Conservation (phyloP, 441 rosid species). For the Iberis amara region DNA sequence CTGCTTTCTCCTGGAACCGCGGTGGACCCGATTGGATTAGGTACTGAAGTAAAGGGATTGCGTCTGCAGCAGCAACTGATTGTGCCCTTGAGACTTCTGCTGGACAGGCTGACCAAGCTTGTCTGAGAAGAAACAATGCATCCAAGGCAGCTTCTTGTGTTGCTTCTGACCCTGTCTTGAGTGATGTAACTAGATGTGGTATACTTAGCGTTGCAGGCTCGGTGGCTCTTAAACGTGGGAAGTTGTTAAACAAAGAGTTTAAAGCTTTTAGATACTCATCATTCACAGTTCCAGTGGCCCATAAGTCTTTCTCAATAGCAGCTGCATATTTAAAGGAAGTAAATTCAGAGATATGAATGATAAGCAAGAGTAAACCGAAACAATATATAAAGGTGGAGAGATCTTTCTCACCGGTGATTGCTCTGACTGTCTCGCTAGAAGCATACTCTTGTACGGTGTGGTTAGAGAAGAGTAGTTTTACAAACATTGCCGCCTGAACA, state of each 20-base stretch:
- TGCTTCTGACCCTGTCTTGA: conserved; percentile 93
- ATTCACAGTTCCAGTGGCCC: conserved; percentile 95
- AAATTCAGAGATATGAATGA: conserved; percentile 6
- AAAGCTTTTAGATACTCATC: conserved; percentile 96
- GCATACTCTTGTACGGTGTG: conserved; percentile 99
- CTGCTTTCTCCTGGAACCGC: conserved; percentile 98
- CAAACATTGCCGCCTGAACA: conserved; percentile 96
- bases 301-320: conserved; percentile 95
- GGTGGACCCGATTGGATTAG: conserved; percentile 99
- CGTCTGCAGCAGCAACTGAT: conserved; percentile 97
- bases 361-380: conserved; percentile 4
- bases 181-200: conserved; percentile 92
- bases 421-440: conserved; percentile 96
- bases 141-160: conserved; percentile 99
- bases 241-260: conserved; percentile 87
- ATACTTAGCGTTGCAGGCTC: conserved; percentile 98
- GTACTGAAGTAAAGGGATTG: conserved; percentile 93
- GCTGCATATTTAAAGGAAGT: conserved; percentile 50
- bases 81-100: conserved; percentile 97
- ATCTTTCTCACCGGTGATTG: conserved; percentile 79
- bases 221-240: conserved; percentile 96
- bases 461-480: conserved; percentile 92
- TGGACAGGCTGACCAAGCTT: conserved; percentile 99
- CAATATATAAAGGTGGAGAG: background rate
- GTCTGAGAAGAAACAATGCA: conserved; percentile 91